Evolutionary conservation across 306 rosid species (phyloP), one percentile per base, ranked within the genome.

Genomic region (Ceratonia siliqua): DNA sequence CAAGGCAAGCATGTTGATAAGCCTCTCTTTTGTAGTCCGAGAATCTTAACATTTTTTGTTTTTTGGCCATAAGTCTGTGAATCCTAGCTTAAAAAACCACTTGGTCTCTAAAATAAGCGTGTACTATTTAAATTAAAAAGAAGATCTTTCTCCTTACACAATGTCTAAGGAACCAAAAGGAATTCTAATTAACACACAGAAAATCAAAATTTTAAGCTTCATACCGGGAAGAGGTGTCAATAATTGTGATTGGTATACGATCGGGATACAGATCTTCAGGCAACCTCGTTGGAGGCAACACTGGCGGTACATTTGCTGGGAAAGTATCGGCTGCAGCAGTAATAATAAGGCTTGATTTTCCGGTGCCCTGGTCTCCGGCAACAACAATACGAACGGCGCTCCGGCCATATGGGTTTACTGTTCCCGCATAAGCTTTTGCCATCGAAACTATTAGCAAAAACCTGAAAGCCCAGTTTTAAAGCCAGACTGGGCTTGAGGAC

Each of bases 191-290:
- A 18, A 9, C 32, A 9, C 5, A 46, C 7, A n/a, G 5, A 48
- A 38, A 8, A 78, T 9, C 2, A 55, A 8, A 27, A 21, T 6
- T 5, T 13, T n/a, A 18, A 27, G 11, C 3, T 49, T 0, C 30
- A 55, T 79, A 95, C 99, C 92, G 92, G 22, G 99, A 95, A 9
- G 99, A 88, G 49, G 99, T 90, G 68, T 95, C 99, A 49, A 95
- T 86, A 62, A 95, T 85, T 5, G 96, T 95, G 69, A 93, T 85
- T 21, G 99, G 98, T 12, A 95, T 97, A 3, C 89, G 90, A 53
- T 95, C 99, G 14, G 99, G 99, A 45, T 87, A 95, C 49, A 90
- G 87, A 80, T 92, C 98, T 11, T 89, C 91, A 0, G 99, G 92
- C 80, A 95, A 78, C 62, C 87, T 83, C 0, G 99, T 92, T 1